Evolutionary conservation across 352 stramenopile genomes (phyloP), one percentile per base, ranked within the genome.

Genomic region (Peronospora tabacina): DNA sequence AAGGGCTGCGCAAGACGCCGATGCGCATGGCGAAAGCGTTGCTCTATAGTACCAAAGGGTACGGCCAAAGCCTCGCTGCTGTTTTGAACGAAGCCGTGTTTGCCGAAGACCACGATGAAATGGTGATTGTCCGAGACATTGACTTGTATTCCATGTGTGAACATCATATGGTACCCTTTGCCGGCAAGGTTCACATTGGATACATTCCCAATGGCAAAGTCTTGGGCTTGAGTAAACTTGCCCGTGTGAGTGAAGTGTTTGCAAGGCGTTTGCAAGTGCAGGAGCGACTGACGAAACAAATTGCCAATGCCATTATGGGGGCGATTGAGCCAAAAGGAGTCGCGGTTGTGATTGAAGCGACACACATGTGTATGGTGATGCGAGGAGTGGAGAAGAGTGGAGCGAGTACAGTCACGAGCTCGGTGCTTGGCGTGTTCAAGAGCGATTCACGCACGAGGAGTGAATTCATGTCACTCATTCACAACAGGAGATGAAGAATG

Each of bases 281-380:
- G 67, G 97, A 99, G 67, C 77, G 97, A 10, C 74, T 99, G n/a
- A 99, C 96, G 8, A 95, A 96, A 58, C 93, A 99, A 70, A 99
- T 99, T 75, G 96, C 93, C 1, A 94, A 97, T 70, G 96, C 96
- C 9, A 92, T 99, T 46, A 97, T 97, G 76, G 85, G 97, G 49
- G 91, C 92, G 20, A 90, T 99, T 42, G 68, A 98, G 54, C 95
- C 96, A 36, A 80, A 98, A 45, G 97, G 96, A 28, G 96, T 99
- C 13, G 96, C 83, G 3, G 97, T 99, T n/a, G 94, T 99, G 48
- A 91, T 99, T 44, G 96, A 99, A 68, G 91, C 93, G 30, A 95
- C 82, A 29, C 97, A 99, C 77, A 98, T 99, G 88, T 99, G 97
- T 74, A 99, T 99, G 96, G 85, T 97, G 30, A 99, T 99, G 95